Percentiles rank a stretch among this genome's conserved stretches.
These are phyloP conservation scores for Stemphylium vesicarium DNA, from an alignment of 2,329 filamentous ascomycete species.

Conservation along the genomic window DNA sequence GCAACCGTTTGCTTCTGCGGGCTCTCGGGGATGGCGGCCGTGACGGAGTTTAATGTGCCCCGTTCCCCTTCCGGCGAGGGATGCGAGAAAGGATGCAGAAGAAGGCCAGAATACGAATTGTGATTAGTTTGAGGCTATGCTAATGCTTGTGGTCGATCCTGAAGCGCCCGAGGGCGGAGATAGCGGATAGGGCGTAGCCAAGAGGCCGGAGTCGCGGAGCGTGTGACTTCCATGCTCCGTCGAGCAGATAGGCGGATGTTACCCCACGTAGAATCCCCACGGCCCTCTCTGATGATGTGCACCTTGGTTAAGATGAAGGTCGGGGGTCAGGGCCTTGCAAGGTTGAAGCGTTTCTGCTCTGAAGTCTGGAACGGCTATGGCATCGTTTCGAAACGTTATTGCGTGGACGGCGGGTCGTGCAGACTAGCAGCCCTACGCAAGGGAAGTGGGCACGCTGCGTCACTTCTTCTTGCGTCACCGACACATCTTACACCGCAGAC, in stretches of 20 bases:
- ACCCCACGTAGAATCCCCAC: background rate
- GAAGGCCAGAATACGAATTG: background rate
- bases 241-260: background rate
- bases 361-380: background rate
- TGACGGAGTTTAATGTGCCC: slow-evolving; percentile 2
- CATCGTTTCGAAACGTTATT: slow-evolving; percentile 3
- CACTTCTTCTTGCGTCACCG: slow-evolving; percentile 4
- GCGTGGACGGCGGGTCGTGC: slow-evolving; percentile 14
- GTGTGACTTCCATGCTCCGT: too few relatives aligned
- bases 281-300: background rate
- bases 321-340: background rate
- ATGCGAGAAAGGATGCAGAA: slow-evolving; percentile 5
- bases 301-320: background rate
- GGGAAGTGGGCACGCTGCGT: slow-evolving; percentile 15
- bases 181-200: background rate
- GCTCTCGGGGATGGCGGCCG: background rate
- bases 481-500: background rate
- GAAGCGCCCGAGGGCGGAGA: background rate
- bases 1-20: slow-evolving; percentile 7
- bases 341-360: background rate
- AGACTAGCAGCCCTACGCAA: slow-evolving; percentile 17
- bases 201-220: background rate
- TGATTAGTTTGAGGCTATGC: slow-evolving; percentile 1
- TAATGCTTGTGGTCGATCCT: background rate
- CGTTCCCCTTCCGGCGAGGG: slow-evolving; percentile 9